Base-by-base conservation (phyloP, 2,329 filamentous ascomycete species). In the Elsinoe ampelina region DNA sequence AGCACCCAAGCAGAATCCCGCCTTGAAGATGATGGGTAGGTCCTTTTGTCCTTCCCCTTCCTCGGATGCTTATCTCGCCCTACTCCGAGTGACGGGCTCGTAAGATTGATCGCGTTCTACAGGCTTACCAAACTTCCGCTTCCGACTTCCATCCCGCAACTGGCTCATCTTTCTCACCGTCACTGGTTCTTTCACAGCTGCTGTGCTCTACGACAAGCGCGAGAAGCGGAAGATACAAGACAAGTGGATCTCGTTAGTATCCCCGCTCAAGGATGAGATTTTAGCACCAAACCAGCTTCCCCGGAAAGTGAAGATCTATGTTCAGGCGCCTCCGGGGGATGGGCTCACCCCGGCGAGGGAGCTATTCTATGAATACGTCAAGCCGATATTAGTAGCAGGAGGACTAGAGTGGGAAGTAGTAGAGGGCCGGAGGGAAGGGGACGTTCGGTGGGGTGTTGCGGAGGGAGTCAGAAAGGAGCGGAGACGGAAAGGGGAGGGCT, bases 341-440 rank as follows among this genome's bases (percentile, higher is more conserved):
- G 86, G 89, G 4, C 74, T 97, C 55, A 81, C 90, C 57, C 73
- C 82, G 41, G 88, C 91, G n/a, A 86, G 95, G 65, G 90, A 97
- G 63, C 91, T 97, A 72, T 98, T 95, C 72, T 85, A 90, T 66
- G 89, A 95, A 70, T 98, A 96, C 68, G 82, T 96, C 42, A 97
- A 97, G 76, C 93, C 93, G 1, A 81, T 98, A 22, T 75, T 98
- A 38, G 87, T 93, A 3, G 86, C 89, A 2, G 92, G 89, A 1
- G 91, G 91, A 0, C 74, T 97, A 67, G 93, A 98, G 70, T 97
- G 95, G 84, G 92, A 96, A 65, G 95, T 96, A 58, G 81, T 97
- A 5, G 92, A 97, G 72, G 93, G 92, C 4, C 79, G 91, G 55
- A 85, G 86, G 68, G 87, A 96, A 74, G 93, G 93, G n/a, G 92